Base-by-base conservation (phyloP, 2,329 filamentous ascomycete genomes). In the Ophiognomonia clavigignenti-juglandacearum region DNA sequence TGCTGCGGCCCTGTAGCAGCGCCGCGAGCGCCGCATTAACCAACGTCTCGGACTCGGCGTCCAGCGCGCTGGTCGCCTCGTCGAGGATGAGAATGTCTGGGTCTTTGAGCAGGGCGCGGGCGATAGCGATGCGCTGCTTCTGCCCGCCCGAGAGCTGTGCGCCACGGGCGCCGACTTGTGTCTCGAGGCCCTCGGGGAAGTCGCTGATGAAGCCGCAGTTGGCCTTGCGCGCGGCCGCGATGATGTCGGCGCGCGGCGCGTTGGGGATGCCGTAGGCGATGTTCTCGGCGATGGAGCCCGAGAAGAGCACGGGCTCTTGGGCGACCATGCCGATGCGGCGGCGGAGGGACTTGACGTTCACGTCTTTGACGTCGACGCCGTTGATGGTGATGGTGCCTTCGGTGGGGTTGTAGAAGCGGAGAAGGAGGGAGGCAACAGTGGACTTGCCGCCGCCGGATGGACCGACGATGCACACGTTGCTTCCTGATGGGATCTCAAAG, bases 131-230 rank as follows among this genome's bases (percentile, higher is more conserved):
- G 54, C 93, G 85, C 66, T 98, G 93, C 70, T 97, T 97, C 67
- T 98, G 93, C 0, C 93, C 93, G 43, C 93, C 93, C 8, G 90
- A 96, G 1, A 98, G 77, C 66, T 97, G 92, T 2, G 92, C 91
- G 27, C 93, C 93, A 54, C 93, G 80, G 14, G 92, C 86, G 45
- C 95, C 95, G 24, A 96, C 93, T 54, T 87, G 86, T 0, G 93
- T 98, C 61, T 98, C 92, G 6, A 98, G 78, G 4, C 93, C 93
- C 48, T 97, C 90, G 23, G 93, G 93, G 57, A 98, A 95, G 64
- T 98, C 93, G 62, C 86, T 85, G 64, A 98, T 96, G 62, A 98
- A 98, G 57, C 86, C 85, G 64, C 93, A 98, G 65, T 98, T 98
- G 45, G 93, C 93, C 64, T 92, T 86, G 52, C 88, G 79, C 4